phyloP scores from a whole-genome alignment of 176 grass and related monocot species.

The Poa pratensis region DNA sequence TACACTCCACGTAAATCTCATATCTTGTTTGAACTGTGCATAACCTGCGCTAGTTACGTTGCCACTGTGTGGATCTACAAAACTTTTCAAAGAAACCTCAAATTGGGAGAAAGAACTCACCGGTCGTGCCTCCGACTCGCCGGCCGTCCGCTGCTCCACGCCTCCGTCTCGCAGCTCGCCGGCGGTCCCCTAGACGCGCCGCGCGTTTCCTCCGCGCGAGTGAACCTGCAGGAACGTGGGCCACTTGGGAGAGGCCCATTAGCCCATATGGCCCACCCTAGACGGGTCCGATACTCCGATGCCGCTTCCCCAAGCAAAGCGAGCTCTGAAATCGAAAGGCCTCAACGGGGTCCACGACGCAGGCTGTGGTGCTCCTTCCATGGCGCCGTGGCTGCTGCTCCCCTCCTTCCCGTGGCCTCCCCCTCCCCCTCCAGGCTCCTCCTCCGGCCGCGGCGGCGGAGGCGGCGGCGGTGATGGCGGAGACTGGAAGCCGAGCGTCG shows the following conservation, averaged over 20 bases:
- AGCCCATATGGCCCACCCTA: background rate
- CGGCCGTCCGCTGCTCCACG: too few relatives aligned
- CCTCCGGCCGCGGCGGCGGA: slow-evolving; percentile 38
- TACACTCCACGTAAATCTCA: background rate
- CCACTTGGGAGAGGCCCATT: too few relatives aligned
- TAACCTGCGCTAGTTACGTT: too few relatives aligned
- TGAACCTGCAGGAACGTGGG: too few relatives aligned
- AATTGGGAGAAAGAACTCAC: too few relatives aligned
- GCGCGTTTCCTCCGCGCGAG: too few relatives aligned
- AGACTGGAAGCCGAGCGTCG: slow-evolving; percentile 49
- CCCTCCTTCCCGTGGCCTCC: slow-evolving; percentile 51
- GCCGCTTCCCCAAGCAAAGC: slow-evolving; percentile 42
- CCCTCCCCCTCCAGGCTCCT: slow-evolving; percentile 56
- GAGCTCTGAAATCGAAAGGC: slow-evolving; percentile 29
- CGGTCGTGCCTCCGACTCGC: too few relatives aligned
- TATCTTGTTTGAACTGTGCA: too few relatives aligned
- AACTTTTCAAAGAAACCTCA: too few relatives aligned
- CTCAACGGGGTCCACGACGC: slow-evolving; percentile 39
- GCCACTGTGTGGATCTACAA: too few relatives aligned
- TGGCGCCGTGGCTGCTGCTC: slow-evolving; percentile 51
- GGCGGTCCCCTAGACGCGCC: too few relatives aligned
- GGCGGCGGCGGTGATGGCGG: slow-evolving; percentile 45
- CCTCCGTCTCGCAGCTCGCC: too few relatives aligned
- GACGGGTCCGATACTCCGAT: background rate
- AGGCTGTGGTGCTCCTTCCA: slow-evolving; percentile 39